Evolutionary conservation across 352 stramenopile genomes (phyloP).

Genomic region (Globisporangium paroecandrum): DNA sequence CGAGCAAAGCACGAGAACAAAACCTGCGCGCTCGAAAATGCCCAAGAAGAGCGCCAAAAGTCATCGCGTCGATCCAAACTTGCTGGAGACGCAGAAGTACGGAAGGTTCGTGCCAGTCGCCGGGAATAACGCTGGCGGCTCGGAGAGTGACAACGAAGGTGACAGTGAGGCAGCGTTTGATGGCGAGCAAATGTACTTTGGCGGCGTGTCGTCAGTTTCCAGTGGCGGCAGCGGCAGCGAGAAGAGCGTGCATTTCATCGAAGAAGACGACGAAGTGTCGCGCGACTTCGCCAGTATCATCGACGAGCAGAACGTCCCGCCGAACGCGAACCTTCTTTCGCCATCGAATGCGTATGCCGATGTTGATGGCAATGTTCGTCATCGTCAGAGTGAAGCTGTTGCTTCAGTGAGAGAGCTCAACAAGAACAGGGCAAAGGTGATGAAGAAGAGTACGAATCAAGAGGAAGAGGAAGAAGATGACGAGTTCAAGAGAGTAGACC

Average conservation of each 20-base stretch:
- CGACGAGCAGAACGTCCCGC: slow-evolving; percentile 21
- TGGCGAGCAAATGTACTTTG: slow-evolving; percentile 38
- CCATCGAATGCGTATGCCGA: slow-evolving; percentile 8
- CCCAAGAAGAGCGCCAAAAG: background rate
- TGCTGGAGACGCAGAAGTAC: slow-evolving; percentile 39
- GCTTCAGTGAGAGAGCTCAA: background rate
- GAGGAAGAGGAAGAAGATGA: slow-evolving; percentile 18
- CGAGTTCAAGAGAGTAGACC: slow-evolving; percentile 20
- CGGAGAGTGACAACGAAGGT: background rate
- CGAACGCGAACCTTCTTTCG: slow-evolving; percentile 4
- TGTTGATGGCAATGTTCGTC: background rate
- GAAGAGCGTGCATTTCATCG: slow-evolving; percentile 59
- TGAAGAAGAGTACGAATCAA: slow-evolving; percentile 26
- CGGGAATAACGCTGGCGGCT: background rate
- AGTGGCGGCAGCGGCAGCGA: slow-evolving; percentile 47
- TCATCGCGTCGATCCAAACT: slow-evolving; percentile 1
- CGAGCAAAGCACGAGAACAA: background rate
- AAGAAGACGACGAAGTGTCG: slow-evolving; percentile 42
- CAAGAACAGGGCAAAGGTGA: slow-evolving; percentile 13
- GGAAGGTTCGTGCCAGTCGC: slow-evolving; percentile 32
- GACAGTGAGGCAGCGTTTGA: background rate
- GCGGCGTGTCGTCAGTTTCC: slow-evolving; percentile 68
- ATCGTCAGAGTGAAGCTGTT: background rate
- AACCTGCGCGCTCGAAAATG: slow-evolving; percentile 1
- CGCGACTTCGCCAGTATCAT: slow-evolving; percentile 49